phyloP scores from a whole-genome alignment of 2,329 filamentous ascomycete species.

The Rhinocladiella similis region DNA sequence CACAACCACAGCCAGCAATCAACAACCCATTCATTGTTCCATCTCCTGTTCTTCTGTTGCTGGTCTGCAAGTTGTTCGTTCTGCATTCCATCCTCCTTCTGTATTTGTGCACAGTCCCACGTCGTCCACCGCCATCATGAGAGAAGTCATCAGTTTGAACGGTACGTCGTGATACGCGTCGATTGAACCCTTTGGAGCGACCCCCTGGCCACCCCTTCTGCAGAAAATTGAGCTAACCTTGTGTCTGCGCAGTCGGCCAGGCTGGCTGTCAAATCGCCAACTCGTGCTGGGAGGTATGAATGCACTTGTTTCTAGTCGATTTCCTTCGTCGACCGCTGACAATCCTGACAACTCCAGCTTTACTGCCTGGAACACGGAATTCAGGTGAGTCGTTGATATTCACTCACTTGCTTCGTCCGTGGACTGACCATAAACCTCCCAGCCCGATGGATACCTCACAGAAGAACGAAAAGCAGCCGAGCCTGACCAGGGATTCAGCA shows the following conservation, averaged over 20 bases:
- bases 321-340: constrained; percentile 30
- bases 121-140: constrained; percentile 64
- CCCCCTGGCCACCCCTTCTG: constrained; percentile 26
- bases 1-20: constrained; percentile 24
- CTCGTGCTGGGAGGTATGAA: constrained; percentile 96
- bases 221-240: constrained; percentile 50
- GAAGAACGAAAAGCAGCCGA: constrained; percentile 94
- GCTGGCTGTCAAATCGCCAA: constrained; percentile 99
- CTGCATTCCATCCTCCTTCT: constrained; percentile 1
- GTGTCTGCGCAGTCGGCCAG: constrained; percentile 79
- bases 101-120: constrained; percentile 5
- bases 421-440: constrained; percentile 31
- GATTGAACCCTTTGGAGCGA: constrained; percentile 17
- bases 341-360: constrained; percentile 61
- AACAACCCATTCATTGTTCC: constrained; percentile 29
- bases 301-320: constrained; percentile 23
- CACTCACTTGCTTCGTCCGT: constrained; percentile 18
- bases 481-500: constrained; percentile 97
- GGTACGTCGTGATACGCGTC: constrained; percentile 61
- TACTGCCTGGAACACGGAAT: constrained; percentile 99
- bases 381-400: constrained; percentile 65
- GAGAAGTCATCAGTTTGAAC: constrained; percentile 99
- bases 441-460: constrained; percentile 98
- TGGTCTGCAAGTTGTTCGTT: constrained; percentile 6
- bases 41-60: constrained; percentile 19